Percentiles rank a stretch among this genome's conserved stretches.
phyloP scores from a whole-genome alignment of 176 grass and related monocot species.

The Carex scoparia region DNA sequence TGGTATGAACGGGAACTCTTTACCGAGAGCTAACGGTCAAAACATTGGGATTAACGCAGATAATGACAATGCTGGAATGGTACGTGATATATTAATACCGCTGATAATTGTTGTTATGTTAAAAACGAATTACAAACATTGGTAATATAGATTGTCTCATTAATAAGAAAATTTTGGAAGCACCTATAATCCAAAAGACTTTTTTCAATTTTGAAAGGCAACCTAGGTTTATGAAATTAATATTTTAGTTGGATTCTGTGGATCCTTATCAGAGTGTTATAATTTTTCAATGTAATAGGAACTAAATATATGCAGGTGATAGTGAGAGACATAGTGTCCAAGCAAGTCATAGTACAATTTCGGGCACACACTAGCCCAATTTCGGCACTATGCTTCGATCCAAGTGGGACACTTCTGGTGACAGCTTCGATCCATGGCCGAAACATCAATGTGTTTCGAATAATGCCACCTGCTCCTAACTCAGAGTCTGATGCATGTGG shows the following conservation, averaged over 20 bases:
- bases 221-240: not conserved
- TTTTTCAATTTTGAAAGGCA: not conserved
- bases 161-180: not conserved
- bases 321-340: slow-evolving; percentile 87
- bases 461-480: slow-evolving; percentile 59
- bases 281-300: not conserved
- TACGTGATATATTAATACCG: slow-evolving; percentile 31
- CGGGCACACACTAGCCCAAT: slow-evolving; percentile 87
- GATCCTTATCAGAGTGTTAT: not conserved
- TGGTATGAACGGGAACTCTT: slow-evolving; percentile 43
- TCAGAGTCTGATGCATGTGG: slow-evolving; percentile 56
- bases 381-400: slow-evolving; percentile 94
- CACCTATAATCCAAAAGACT: not conserved
- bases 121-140: not conserved
- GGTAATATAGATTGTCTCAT: not conserved
- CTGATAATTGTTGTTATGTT: slow-evolving; percentile 7
- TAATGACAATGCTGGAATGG: slow-evolving; percentile 66
- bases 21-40: slow-evolving; percentile 35
- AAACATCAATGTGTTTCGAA: slow-evolving; percentile 86
- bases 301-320: slow-evolving; percentile 56
- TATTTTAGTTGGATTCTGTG: slow-evolving; percentile 1
- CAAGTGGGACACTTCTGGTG: slow-evolving; percentile 89
- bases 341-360: slow-evolving; percentile 84
- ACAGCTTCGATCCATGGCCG: slow-evolving; percentile 90
- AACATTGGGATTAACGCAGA: slow-evolving; percentile 40